Evolutionary conservation across 2,329 filamentous ascomycete genomes (phyloP), one percentile per base, ranked within the genome.

Genomic region (Sporothrix pseudoabietina): DNA sequence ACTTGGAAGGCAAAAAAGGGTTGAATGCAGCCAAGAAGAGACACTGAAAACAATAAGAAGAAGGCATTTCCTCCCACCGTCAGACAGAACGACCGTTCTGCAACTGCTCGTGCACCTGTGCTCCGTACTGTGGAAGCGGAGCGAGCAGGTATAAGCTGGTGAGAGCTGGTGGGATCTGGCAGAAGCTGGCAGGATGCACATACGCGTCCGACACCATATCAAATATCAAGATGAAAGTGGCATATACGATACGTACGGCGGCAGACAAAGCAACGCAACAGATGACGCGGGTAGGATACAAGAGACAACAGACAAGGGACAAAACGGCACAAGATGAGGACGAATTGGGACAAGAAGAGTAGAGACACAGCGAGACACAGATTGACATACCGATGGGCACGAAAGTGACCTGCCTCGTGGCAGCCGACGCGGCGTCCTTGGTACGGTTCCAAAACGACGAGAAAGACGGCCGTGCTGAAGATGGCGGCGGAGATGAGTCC

Each of bases 401-500:
- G 65, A 84, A 83, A 1, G 78, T 81, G 72, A 83, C 78, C 71
- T 76, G 79, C 72, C 78, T 79, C 57, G 76, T 78, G 8, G 72
- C 74, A 4, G 57, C 30, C 8, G 79, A 78, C 47, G 79, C 75
- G 52, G 79, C 79, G 68, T 84, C 80, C 77, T 84, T 85, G 22
- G 80, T 82, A 61, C 80, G 82, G 76, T 82, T 85, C 84, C 84
- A 84, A 74, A 84, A 87, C 10, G 80, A 77, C n/a, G 80, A 79
- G 76, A 87, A 87, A n/a, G 84, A 85, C 2, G 84, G 84, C 74
- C 83, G 80, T 9, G 41, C 30, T 19, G 49, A 19, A 4, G 69
- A n/a, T 49, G 73, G 32, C 14, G 57, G 35, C 66, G 65, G 54
- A n/a, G 54, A 32, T 39, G 71, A 59, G 9, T 72, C 74, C 69